Evolutionary conservation across 805 yeast species (phyloP), one percentile per base, ranked within the genome.

Genomic region (Zygosaccharomyces siamensis): DNA sequence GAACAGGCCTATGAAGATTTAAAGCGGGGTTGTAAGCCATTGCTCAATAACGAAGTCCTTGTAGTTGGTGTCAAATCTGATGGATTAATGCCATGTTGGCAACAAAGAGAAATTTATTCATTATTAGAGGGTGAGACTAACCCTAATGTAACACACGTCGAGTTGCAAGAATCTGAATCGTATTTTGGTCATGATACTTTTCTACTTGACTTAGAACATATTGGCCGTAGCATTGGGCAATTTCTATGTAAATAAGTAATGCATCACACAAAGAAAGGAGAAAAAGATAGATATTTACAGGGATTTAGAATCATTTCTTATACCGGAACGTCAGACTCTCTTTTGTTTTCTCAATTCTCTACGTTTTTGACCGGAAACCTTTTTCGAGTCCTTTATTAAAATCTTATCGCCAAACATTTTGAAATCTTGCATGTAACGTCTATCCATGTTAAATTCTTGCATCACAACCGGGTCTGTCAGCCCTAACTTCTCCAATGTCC

Each of bases 41-140:
- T 90, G 48, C 73, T 84, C 1, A 73, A 82, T 54, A 80, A 81
- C 51, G 81, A 85, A 30, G 75, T 86, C 3, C 72, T 90, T 48
- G 87, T 90, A 3, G 77, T 90, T 45, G 97, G 97, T 8, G 97
- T 89, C n/a, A 93, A 87, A 62, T 84, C 93, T 1, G 97, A 90
- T 64, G 86, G 86, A 36, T 73, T 90, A 45, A 90, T 90, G 73
- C 97, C 97, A 1, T 87, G 84, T 32, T 88, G 96, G 96, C 97
- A 90, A 70, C 97, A 90, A 68, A 69, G 82, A 48, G 97, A 90
- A 63, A 81, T 88, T 48, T 82, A 80, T 26, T 77, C 79, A 12
- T 78, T 81, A 32, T 72, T 90, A 41, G 69, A 68, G 11, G 75
- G 77, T 39, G 64, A 60, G 38, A 61, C 64, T 49, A 64, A 59